Conservation (phyloP, 2,329 filamentous ascomycete genomes). For the Neobulgaria alba region DNA sequence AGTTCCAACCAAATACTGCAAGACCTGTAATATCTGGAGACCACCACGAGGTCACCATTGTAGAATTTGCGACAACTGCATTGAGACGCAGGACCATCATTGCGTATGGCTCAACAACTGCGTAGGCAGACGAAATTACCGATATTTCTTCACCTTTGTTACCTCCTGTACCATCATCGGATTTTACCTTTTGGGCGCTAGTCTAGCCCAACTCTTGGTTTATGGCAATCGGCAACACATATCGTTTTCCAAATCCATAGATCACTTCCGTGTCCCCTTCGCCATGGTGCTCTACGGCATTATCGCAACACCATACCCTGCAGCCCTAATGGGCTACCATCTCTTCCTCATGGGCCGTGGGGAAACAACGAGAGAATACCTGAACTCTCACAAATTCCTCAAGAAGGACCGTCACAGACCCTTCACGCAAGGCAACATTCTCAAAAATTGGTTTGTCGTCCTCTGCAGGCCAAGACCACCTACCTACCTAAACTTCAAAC, state of each 20-base stretch:
- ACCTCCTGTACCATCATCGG: conserved; percentile 68
- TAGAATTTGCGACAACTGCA: conserved; percentile 90
- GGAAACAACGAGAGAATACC: conserved; percentile 91
- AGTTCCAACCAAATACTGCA: conserved; percentile 96
- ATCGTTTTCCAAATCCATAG: conserved; percentile 60
- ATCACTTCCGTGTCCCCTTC: conserved; percentile 70
- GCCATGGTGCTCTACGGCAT: conserved; percentile 81
- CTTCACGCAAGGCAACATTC: conserved; percentile 68
- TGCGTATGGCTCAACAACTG: conserved; percentile 99
- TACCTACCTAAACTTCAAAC: conserved; percentile 84
- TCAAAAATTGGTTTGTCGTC: conserved; percentile 75
- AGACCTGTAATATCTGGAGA: conserved; percentile 95
- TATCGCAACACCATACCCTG: conserved; percentile 69
- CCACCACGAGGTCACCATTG: conserved; percentile 94
- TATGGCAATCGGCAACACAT: conserved; percentile 57
- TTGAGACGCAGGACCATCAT: conserved; percentile 96
- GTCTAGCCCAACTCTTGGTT: conserved; percentile 69
- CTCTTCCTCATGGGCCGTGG: conserved; percentile 83
- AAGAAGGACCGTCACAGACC: conserved; percentile 87
- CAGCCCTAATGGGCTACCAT: conserved; percentile 79
- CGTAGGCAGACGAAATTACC: conserved; percentile 92
- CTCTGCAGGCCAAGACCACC: conserved; percentile 77
- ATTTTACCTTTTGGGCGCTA: conserved; percentile 67
- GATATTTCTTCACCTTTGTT: conserved; percentile 93
- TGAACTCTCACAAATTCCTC: conserved; percentile 91